phyloP scores from a whole-genome alignment of 139 green algal species.

The Closterium sp. region DNA sequence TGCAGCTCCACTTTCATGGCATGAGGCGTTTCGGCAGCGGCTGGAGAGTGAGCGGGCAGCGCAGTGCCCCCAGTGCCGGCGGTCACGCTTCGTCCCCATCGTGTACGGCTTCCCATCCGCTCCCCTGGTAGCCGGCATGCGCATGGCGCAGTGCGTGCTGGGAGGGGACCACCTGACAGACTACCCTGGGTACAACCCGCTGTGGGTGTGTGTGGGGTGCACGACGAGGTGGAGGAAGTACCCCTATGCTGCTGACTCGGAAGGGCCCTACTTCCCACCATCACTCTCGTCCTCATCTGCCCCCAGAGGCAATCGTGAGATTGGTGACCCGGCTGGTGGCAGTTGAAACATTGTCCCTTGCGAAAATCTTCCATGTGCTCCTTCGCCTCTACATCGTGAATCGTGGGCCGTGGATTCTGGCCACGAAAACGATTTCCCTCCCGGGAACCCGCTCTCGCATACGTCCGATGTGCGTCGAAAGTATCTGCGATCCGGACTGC shows the following conservation, averaged over 20 bases:
- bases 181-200: neutral
- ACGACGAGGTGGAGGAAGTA: neutral
- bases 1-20: neutral
- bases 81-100: neutral
- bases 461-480: no score
- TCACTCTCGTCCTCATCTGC: neutral
- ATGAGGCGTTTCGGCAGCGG: neutral
- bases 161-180: neutral
- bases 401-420: no score
- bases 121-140: neutral
- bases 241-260: neutral
- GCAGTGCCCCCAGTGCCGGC: neutral
- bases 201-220: neutral
- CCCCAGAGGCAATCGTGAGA: neutral
- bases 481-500: no score
- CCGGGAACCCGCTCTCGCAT: no score
- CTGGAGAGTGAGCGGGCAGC: neutral
- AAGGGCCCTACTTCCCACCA: neutral
- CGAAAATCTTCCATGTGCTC: no score
- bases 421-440: no score
- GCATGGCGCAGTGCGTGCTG: neutral
- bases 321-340: no score
- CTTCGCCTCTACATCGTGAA: no score
- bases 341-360: no score
- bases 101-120: neutral